Conservation (phyloP, 2,329 filamentous ascomycete genomes). For the Teratosphaeria epicoccoides region DNA sequence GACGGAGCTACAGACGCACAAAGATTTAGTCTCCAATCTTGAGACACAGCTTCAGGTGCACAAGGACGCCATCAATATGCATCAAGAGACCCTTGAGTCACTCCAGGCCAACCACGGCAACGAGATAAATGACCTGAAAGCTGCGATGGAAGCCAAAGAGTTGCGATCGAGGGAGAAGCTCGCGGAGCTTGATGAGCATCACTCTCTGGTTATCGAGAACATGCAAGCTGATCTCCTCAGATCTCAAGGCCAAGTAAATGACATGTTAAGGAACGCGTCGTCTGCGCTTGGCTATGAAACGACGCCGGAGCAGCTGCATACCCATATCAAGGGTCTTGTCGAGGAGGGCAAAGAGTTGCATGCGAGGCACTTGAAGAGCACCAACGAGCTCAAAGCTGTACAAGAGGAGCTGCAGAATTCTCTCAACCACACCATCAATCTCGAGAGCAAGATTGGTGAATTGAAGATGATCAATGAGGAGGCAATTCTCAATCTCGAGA, state of each 20-base stretch:
- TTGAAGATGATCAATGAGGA: constrained; percentile 42
- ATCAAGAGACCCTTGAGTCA: constrained; percentile 43
- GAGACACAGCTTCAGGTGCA: constrained; percentile 48
- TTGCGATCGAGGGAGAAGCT: constrained; percentile 24
- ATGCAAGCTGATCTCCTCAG: constrained; percentile 50
- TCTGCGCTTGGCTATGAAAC: constrained; percentile 55
- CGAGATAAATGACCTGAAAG: constrained; percentile 52
- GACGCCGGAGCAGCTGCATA: constrained; percentile 30
- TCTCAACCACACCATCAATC: constrained; percentile 26
- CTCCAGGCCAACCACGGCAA: constrained; percentile 44
- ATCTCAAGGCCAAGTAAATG: constrained; percentile 49
- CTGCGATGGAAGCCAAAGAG: constrained; percentile 37
- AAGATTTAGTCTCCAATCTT: constrained; percentile 43
- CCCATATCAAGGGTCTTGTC: constrained; percentile 34
- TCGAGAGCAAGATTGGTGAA: constrained; percentile 36
- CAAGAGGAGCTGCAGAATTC: constrained; percentile 34
- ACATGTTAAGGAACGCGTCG: constrained; percentile 53
- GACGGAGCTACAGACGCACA: constrained; percentile 42
- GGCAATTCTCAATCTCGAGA: constrained; percentile 47
- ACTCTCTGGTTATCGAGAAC: constrained; percentile 25
- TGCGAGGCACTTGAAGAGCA: constrained; percentile 32
- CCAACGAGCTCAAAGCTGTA: constrained; percentile 31
- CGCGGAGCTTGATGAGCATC: constrained; percentile 27
- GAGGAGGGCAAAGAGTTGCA: constrained; percentile 37
- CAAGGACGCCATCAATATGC: constrained; percentile 43